Conservation (phyloP, 768 basidiomycete genomes). For the Dentipellis sp. region DNA sequence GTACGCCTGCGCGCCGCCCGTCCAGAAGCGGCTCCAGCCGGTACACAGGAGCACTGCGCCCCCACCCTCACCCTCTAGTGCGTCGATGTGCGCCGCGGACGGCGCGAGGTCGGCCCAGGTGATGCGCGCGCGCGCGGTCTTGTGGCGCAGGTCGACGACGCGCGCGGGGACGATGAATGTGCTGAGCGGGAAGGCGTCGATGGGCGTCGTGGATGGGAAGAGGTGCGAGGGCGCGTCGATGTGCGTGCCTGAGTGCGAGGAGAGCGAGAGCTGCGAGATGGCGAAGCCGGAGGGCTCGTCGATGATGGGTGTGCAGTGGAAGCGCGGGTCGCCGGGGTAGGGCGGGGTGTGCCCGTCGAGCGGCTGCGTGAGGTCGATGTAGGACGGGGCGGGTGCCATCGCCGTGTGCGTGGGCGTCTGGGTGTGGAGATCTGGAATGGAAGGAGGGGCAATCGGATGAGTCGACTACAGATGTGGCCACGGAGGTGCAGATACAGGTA, state of each 20-base stretch:
- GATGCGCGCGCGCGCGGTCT: slow-evolving; percentile 7
- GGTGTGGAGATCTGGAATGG: no score
- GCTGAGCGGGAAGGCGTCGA: slow-evolving; percentile 18
- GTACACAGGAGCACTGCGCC: slow-evolving; percentile 18
- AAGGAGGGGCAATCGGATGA: no score
- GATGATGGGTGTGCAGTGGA: slow-evolving; percentile 9
- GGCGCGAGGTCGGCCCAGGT: background rate
- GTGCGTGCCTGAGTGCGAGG: slow-evolving; percentile 22
- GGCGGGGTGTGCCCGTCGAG: slow-evolving; percentile 8
- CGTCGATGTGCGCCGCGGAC: background rate
- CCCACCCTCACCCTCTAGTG: slow-evolving; percentile 15
- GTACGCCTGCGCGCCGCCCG: slow-evolving; percentile 5
- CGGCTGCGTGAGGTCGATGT: slow-evolving; percentile 14
- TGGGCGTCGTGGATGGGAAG: slow-evolving; percentile 13
- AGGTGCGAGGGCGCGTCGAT: slow-evolving; percentile 23
- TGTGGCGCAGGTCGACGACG: slow-evolving; percentile 18
- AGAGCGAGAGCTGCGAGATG: slow-evolving; percentile 14
- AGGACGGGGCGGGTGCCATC: no score
- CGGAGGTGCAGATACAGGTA: no score
- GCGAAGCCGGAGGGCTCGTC: slow-evolving; percentile 17
- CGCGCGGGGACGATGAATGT: slow-evolving; percentile 17
- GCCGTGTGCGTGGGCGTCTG: no score
- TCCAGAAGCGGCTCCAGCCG: slow-evolving; percentile 21
- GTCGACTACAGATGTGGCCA: no score
- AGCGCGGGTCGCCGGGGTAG: slow-evolving; percentile 22